Base-by-base conservation (phyloP, 306 rosid species). In the Sesbania bispinosa region DNA sequence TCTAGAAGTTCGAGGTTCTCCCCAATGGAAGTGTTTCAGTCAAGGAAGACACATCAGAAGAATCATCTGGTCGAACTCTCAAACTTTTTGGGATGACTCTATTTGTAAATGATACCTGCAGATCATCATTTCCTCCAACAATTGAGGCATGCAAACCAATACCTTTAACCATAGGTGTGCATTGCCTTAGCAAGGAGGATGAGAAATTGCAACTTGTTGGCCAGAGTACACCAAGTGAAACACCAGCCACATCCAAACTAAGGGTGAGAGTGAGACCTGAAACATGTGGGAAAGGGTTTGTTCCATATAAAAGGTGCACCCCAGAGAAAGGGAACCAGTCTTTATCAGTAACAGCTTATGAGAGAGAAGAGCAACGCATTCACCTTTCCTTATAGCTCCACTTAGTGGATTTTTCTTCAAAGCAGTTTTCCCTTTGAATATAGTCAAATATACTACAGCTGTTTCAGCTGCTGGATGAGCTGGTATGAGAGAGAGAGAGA, bases 1-100 rank as follows among this genome's bases (percentile, higher is more conserved):
- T 46, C 23, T 80, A 91, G 97, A 83, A 82, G 62, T 64, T 77
- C 0, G 77, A 66, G n/a, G n/a, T n/a, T n/a, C n/a, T n/a, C n/a
- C n/a, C n/a, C n/a, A n/a, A n/a, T n/a, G n/a, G n/a, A 41, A 69
- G 45, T 35, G 54, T 35, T 21, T 45, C 27, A 66, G 57, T 55
- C 1, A 79, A 48, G 74, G 88, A 78, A 39, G 80, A 51, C 66
- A 46, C 61, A 10, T 47, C 81, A 21, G 82, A 67, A 62, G 89
- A 83, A 76, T 66, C 74, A 10, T 62, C 80, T 0, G 15, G 68
- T 3, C 79, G 63, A n/a, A 82, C 67, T 77, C 79, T 92, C 64
- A 92, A 88, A 84, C 98, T 92, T 57, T 92, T 92, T 13, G 98
- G 98, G 54, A 80, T 70, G 58, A 89, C 84, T 29, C 79, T 89